phyloP scores from a whole-genome alignment of 192 early-diverging fungal species.

The Coemansia sp. region DNA sequence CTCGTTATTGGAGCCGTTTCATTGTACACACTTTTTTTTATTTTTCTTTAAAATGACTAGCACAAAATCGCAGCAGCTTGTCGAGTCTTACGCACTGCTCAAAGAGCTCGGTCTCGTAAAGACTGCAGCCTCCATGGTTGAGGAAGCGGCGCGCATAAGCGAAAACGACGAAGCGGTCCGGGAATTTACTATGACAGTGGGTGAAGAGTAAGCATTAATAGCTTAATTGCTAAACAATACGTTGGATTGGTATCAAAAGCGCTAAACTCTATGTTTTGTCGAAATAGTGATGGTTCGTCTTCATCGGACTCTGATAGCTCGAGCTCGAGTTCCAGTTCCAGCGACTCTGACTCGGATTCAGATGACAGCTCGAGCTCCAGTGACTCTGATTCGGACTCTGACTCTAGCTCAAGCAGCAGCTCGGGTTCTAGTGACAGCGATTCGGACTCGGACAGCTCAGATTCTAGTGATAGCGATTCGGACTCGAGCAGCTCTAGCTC shows the following conservation, averaged over 20 bases:
- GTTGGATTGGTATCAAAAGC: not conserved
- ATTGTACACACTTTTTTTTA: not conserved
- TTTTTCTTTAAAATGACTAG: slow-evolving; percentile 14
- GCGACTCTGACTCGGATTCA: slow-evolving; percentile 13
- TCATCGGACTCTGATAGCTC: not conserved
- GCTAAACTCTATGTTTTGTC: not conserved
- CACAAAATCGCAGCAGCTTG: slow-evolving; percentile 24
- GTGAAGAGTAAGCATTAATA: not conserved
- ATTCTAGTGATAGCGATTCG: slow-evolving; percentile 12
- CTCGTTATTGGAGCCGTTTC: not conserved
- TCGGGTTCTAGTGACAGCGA: slow-evolving; percentile 3
- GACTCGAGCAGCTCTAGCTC: slow-evolving; percentile 12
- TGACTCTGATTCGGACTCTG: slow-evolving; percentile 13
- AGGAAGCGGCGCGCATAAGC: slow-evolving; percentile 16
- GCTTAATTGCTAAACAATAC: slow-evolving; percentile 5
- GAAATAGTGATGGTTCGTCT: not conserved
- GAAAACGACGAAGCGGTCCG: slow-evolving; percentile 10
- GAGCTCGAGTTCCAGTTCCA: slow-evolving; percentile 2
- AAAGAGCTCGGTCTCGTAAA: slow-evolving; percentile 26
- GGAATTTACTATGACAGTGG: slow-evolving; percentile 9
- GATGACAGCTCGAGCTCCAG: not conserved
- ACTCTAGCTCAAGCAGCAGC: not conserved
- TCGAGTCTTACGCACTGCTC: slow-evolving; percentile 20
- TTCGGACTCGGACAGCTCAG: slow-evolving; percentile 6
- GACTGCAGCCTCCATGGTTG: slow-evolving; percentile 22